Percentiles rank a stretch among this genome's conserved stretches.
Evolutionary conservation across 495 filamentous ascomycete species (phyloP).

Genomic region (Aspergillus biplanus): DNA sequence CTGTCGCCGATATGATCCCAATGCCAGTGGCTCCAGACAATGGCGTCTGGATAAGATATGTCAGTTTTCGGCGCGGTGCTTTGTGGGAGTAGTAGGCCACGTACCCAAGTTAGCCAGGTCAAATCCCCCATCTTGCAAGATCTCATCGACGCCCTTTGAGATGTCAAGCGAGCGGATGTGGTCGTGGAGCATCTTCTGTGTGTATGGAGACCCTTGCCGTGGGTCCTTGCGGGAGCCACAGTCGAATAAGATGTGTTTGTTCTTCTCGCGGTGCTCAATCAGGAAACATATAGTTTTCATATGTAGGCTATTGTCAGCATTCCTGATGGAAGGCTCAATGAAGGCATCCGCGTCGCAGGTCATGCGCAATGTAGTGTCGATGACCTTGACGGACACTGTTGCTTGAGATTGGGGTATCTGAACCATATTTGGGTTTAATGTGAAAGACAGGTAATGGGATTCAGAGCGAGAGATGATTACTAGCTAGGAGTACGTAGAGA

Average conservation of each 20-base stretch:
- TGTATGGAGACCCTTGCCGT: too few relatives aligned
- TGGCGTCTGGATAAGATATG: background rate
- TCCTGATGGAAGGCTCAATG: background rate
- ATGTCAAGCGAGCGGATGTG: too few relatives aligned
- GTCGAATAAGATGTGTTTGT: too few relatives aligned
- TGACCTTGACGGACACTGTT: background rate
- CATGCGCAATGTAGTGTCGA: background rate
- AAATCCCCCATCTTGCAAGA: too few relatives aligned
- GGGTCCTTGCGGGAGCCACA: too few relatives aligned
- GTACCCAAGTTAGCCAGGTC: too few relatives aligned
- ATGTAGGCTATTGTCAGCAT: background rate
- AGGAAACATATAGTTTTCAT: background rate
- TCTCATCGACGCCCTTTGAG: too few relatives aligned
- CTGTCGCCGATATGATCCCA: constrained; percentile 61
- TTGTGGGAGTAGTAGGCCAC: background rate
- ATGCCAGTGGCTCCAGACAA: constrained; percentile 51
- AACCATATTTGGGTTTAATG: too few relatives aligned
- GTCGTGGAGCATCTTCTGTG: too few relatives aligned
- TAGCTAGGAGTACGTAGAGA: too few relatives aligned
- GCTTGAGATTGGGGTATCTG: background rate
- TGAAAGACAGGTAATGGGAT: too few relatives aligned
- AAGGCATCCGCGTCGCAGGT: background rate
- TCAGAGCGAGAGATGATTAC: too few relatives aligned
- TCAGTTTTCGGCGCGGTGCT: background rate
- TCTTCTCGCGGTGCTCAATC: background rate